Evolutionary conservation across 441 rosid species (phyloP).

Genomic region (Erodium moschatum): DNA sequence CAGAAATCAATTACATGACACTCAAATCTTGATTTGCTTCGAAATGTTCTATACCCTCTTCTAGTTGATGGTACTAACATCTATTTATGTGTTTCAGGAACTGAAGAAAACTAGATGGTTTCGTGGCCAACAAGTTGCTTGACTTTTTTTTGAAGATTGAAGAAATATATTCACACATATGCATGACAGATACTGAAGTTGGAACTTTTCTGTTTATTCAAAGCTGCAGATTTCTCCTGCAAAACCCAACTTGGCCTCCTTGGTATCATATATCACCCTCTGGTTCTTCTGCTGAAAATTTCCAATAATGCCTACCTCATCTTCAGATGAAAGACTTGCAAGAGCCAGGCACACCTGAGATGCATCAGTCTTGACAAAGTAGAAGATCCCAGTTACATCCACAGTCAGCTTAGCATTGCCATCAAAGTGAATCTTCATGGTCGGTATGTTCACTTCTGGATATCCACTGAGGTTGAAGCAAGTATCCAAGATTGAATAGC

Average conservation of each 20-base stretch:
- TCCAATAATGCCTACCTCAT: conserved; percentile 64
- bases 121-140: not conserved
- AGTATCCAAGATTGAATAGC: conserved; percentile 67
- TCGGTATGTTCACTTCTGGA: conserved; percentile 59
- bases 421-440: conserved; percentile 47
- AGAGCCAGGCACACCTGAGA: conserved; percentile 83
- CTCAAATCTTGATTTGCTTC: conserved; percentile 4
- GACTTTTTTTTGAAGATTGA: not conserved
- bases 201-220: conserved; percentile 19
- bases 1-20: conserved; percentile 10
- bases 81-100: conserved; percentile 7
- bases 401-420: conserved; percentile 50
- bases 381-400: conserved; percentile 65
- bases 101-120: not conserved
- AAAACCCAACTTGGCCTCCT: conserved; percentile 56
- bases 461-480: conserved; percentile 70
- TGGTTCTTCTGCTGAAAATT: conserved; percentile 87
- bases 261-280: conserved; percentile 71
- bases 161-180: conserved; percentile 4
- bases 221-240: conserved; percentile 71
- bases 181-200: not conserved
- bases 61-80: conserved; percentile 6
- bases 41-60: conserved; percentile 3
- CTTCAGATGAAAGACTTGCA: conserved; percentile 65
- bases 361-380: conserved; percentile 64